A percentile compares a stretch with the other conserved stretches of the same genome.
These are phyloP conservation scores for Salix caprea DNA, from an alignment of 345 rosid genomes.

Conservation along the genomic window DNA sequence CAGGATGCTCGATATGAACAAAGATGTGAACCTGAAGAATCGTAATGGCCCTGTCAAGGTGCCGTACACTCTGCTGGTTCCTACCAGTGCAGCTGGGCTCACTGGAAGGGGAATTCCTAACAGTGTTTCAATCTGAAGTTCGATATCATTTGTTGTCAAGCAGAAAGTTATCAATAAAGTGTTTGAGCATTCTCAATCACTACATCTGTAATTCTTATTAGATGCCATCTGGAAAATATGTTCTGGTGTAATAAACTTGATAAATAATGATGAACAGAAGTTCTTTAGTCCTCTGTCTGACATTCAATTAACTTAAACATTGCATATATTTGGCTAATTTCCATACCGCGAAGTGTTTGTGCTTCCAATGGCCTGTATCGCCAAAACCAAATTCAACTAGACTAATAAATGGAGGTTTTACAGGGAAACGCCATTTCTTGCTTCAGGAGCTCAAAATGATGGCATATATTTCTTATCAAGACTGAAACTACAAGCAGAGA, in stretches of 20 bases:
- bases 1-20: constrained; percentile 19
- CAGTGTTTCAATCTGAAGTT: constrained; percentile 29
- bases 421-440: background rate
- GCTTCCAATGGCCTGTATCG: background rate
- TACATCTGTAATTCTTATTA: background rate
- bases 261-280: background rate
- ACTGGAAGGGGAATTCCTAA: constrained; percentile 35
- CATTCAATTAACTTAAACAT: background rate
- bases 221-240: background rate
- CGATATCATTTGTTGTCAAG: background rate
- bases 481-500: background rate
- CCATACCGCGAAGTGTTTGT: background rate
- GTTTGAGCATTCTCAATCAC: background rate
- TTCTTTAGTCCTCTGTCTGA: background rate
- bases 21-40: constrained; percentile 19
- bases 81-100: constrained; percentile 25
- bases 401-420: background rate
- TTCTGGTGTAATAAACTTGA: background rate
- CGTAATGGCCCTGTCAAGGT: constrained; percentile 23
- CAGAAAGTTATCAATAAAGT: background rate
- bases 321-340: background rate
- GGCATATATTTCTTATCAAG: background rate
- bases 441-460: background rate
- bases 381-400: background rate
- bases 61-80: constrained; percentile 30